Evolutionary conservation across 768 basidiomycete genomes (phyloP), one percentile per base, ranked within the genome.

Genomic region (Phylloporus sp.): DNA sequence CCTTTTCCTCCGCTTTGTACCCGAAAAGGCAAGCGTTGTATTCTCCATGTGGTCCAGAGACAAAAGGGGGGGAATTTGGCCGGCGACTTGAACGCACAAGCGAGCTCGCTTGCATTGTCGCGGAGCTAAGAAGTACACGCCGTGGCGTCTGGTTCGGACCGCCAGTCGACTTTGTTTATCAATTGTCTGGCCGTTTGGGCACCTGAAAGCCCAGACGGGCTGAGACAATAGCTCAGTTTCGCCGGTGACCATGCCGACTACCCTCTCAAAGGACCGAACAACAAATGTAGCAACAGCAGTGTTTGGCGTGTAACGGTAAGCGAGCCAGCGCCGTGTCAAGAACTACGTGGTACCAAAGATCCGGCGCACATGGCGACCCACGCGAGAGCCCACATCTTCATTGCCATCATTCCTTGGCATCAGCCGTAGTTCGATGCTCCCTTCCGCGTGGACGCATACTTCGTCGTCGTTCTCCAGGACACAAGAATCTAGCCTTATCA

Each of bases 21-120:
- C 58, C 23, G 40, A 63, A 56, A 61, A 61, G 64, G 64, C 36
- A 68, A 18, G 54, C 49, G 54, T 66, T 66, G 62, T 66, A 51
- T 49, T 40, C 31, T 23, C 48, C 61, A 51, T 48, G 54, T 47
- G 49, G 38, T 27, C 29, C 17, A 41, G 33, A 47, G 50, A 67
- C 64, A 66, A 68, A 55, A 68, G 49, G 46, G n/a, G n/a, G n/a
- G n/a, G 39, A 29, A 40, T 9, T 35, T 20, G 24, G n/a, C 23
- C 46, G 49, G 57, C 49, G 41, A 55, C 41, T 49, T 48, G 45
- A 31, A 44, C 42, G 9, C 35, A 39, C 28, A 46, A 45, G 21
- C 46, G 42, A 42, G 21, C 5, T 44, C 18, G 17, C 21, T 52
- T 41, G 48, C 60, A 56, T 49, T 41, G 41, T 54, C 36, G 40